Percentiles rank a stretch among this genome's conserved stretches.
Evolutionary conservation across 176 grass and related monocot species (phyloP).

Genomic region (Paspalum vaginatum): DNA sequence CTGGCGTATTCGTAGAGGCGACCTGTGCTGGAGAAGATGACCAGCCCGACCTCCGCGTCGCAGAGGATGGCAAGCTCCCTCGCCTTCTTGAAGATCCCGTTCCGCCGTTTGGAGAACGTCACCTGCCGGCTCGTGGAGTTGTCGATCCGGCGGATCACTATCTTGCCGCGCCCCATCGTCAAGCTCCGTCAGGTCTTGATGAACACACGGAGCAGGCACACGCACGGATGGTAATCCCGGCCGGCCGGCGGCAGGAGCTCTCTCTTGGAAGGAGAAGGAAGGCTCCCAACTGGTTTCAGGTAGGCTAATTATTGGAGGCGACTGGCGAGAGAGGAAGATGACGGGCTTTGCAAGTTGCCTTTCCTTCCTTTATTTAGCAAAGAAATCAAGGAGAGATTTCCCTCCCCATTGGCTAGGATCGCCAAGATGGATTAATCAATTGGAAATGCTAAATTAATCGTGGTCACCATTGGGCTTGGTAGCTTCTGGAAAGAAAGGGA

Average conservation of each 20-base stretch:
- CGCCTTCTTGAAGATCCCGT: slow-evolving; percentile 92
- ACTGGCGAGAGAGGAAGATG: slow-evolving; percentile 25
- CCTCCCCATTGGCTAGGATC: slow-evolving; percentile 43
- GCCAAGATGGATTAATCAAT: slow-evolving; percentile 44
- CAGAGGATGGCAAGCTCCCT: slow-evolving; percentile 94
- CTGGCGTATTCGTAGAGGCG: slow-evolving; percentile 88
- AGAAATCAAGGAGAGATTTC: slow-evolving; percentile 36
- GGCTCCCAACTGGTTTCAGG: slow-evolving; percentile 34
- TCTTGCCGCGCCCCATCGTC: slow-evolving; percentile 88
- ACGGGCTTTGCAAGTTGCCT: slow-evolving; percentile 42
- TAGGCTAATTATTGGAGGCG: slow-evolving; percentile 38
- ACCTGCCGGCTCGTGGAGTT: slow-evolving; percentile 92
- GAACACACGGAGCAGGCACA: neutral
- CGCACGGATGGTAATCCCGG: slow-evolving; percentile 14
- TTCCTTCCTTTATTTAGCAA: slow-evolving; percentile 58
- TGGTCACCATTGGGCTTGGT: slow-evolving; percentile 25
- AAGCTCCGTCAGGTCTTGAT: slow-evolving; percentile 5
- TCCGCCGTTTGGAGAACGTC: slow-evolving; percentile 87
- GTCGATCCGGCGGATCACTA: slow-evolving; percentile 90
- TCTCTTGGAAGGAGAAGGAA: slow-evolving; percentile 34
- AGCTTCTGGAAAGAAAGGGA: slow-evolving; percentile 39
- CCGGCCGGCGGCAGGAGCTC: slow-evolving; percentile 29
- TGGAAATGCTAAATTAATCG: slow-evolving; percentile 39
- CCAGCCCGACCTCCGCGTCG: slow-evolving; percentile 89
- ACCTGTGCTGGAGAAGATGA: slow-evolving; percentile 88